Evolutionary conservation across 306 rosid species (phyloP), one percentile per base, ranked within the genome.

Genomic region (Cicer cuneatum): DNA sequence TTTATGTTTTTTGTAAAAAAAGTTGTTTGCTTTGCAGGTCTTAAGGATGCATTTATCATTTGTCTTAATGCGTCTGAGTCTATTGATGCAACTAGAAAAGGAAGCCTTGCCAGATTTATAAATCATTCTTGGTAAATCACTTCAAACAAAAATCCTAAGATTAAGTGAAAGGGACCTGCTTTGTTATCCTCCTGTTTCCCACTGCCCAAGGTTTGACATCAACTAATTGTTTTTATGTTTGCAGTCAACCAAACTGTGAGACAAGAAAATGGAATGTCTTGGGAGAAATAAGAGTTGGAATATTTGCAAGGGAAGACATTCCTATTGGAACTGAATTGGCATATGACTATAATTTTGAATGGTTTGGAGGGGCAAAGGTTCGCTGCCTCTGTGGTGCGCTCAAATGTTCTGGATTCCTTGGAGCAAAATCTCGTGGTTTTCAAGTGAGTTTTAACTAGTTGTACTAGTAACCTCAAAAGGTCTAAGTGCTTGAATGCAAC

Each of bases 381-480:
- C 96, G 97, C 46, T 93, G 98, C 88, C 96, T 87, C 53, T 93
- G 98, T 85, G 98, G 98, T 78, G 94, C 97, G 38, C 43, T 77
- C 60, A 91, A 80, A 80, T 94, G 97, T 74, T 91, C 93, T 13
- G 98, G 95, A 84, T 94, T 94, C 63, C 98, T 90, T 79, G 96
- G 98, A 75, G 98, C 97, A 46, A 94, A 91, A 76, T 94, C 97
- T 73, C 98, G 96, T 69, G 98, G 96, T 69, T 94, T 94, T 84
- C 97, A 89, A 89, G 98, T 86, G 83, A 38, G 72, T 63, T 72
- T 74, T 72, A 69, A 33, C 48, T n/a, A 63, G 39, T 60, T 7
- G 51, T 39, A 42, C 54, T 69, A 41, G 11, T 57, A 71, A 54
- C 56, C 54, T 59, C 7, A 29, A 16, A 68, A 73, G 9, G n/a